A percentile compares a stretch with the other conserved stretches of the same genome.
Evolutionary conservation across 192 early-diverging fungal species (phyloP).

Genomic region (Umbelopsis sp.): DNA sequence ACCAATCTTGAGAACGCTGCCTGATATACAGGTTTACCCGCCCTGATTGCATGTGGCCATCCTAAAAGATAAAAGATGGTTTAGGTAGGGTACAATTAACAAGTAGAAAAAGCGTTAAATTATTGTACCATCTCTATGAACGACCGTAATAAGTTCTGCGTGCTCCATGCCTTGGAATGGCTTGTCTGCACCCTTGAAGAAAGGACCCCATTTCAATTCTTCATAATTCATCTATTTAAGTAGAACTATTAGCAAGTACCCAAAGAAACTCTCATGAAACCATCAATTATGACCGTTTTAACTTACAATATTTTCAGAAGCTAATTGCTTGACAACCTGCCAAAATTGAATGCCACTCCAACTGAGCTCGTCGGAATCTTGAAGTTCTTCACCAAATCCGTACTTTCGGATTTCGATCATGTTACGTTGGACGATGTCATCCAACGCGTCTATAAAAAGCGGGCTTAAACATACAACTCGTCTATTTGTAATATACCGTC

Average conservation of each 20-base stretch:
- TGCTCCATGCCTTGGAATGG: constrained; percentile 87
- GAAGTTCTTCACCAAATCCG: constrained; percentile 72
- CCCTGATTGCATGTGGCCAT: constrained; percentile 76
- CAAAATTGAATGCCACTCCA: constrained; percentile 95
- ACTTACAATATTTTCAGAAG: constrained; percentile 55
- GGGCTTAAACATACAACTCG: background rate
- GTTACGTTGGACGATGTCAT: constrained; percentile 80
- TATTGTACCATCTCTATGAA: constrained; percentile 67
- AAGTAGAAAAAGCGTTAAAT: background rate
- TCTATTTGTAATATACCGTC: background rate
- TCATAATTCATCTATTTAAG: constrained; percentile 73
- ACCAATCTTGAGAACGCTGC: constrained; percentile 80
- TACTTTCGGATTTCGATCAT: constrained; percentile 88
- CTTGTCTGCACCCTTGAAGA: constrained; percentile 86
- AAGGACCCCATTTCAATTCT: constrained; percentile 72
- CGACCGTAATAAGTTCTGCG: constrained; percentile 83
- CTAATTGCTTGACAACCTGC: constrained; percentile 77
- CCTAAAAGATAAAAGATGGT: constrained; percentile 46
- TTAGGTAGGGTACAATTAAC: background rate
- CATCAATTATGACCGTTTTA: background rate
- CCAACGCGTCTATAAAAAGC: constrained; percentile 59
- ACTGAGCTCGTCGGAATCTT: constrained; percentile 41
- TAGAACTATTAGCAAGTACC: background rate
- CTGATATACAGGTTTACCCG: constrained; percentile 83
- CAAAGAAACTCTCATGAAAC: background rate